Percentiles rank a stretch among this genome's conserved stretches.
Evolutionary conservation across 768 basidiomycete species (phyloP).

Genomic region (Xerocomellus amylosporus): DNA sequence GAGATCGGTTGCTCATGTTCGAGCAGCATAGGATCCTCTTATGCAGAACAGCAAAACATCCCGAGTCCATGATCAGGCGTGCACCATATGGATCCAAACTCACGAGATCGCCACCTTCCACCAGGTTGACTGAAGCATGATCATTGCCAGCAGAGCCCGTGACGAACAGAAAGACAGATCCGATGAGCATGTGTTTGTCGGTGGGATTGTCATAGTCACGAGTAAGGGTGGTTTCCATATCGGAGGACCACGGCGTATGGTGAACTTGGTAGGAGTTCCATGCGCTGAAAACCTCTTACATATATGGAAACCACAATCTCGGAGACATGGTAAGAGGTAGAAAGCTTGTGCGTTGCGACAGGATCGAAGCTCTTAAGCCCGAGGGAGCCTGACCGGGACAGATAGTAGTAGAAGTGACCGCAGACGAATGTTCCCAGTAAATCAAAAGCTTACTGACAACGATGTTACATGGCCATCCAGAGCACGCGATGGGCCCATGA

Average conservation of each 20-base stretch:
- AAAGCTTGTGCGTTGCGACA: background rate
- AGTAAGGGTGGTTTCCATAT: background rate
- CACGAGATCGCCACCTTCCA: background rate
- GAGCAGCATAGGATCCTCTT: constrained; percentile 3
- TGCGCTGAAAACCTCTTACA: background rate
- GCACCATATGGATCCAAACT: background rate
- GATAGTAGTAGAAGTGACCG: background rate
- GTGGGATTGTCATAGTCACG: background rate
- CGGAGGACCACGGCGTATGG: background rate
- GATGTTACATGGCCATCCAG: background rate
- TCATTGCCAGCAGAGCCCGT: constrained; percentile 1
- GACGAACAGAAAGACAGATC: background rate
- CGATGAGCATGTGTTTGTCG: background rate
- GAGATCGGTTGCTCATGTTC: background rate
- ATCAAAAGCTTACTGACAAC: background rate
- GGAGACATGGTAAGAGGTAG: background rate
- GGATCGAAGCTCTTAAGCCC: background rate
- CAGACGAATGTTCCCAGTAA: background rate
- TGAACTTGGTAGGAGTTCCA: background rate
- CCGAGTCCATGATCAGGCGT: background rate
- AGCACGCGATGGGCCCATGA: too few relatives aligned
- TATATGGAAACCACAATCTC: background rate
- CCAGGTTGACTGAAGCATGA: background rate
- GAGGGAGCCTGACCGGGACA: background rate
- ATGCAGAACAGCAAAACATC: background rate